Percentiles rank a stretch among this genome's conserved stretches.
phyloP scores from a whole-genome alignment of 257 asterid genomes.

The Solanum corneliomulleri region DNA sequence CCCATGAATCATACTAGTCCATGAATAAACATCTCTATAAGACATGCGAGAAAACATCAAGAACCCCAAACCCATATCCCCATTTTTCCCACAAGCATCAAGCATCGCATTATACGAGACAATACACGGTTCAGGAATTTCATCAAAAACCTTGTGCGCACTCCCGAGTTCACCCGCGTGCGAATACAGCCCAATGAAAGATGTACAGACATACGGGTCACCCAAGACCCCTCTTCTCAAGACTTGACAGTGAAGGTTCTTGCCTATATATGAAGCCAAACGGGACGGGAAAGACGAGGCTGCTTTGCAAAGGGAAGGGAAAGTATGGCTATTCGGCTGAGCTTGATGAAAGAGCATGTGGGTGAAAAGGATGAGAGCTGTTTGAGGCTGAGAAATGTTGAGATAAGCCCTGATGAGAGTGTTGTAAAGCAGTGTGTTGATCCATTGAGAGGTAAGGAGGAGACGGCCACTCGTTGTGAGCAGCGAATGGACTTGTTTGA shows the following conservation, averaged over 20 bases:
- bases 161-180: slow-evolving; percentile 38
- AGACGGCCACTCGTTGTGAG: slow-evolving; percentile 46
- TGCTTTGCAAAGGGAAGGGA: slow-evolving; percentile 69
- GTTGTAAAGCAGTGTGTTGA: slow-evolving; percentile 70
- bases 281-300: slow-evolving; percentile 20
- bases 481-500: not conserved
- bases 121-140: slow-evolving; percentile 53
- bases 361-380: slow-evolving; percentile 24
- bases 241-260: slow-evolving; percentile 49
- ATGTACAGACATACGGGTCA: slow-evolving; percentile 66
- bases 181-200: slow-evolving; percentile 47
- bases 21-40: slow-evolving; percentile 54
- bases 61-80: slow-evolving; percentile 44
- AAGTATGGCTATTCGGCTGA: slow-evolving; percentile 8
- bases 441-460: slow-evolving; percentile 45
- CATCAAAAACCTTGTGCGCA: slow-evolving; percentile 54
- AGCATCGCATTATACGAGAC: slow-evolving; percentile 70
- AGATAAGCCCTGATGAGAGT: slow-evolving; percentile 54
- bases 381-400: not conserved
- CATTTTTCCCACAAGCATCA: slow-evolving; percentile 54
- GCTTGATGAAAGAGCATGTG: slow-evolving; percentile 18
- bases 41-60: slow-evolving; percentile 42
- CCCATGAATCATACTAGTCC: slow-evolving; percentile 80
- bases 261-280: slow-evolving; percentile 15
- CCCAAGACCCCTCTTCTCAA: slow-evolving; percentile 46